These are phyloP conservation scores for Colletotrichum cuscutae DNA, from an alignment of 2,329 filamentous ascomycete genomes.

Conservation along the genomic window DNA sequence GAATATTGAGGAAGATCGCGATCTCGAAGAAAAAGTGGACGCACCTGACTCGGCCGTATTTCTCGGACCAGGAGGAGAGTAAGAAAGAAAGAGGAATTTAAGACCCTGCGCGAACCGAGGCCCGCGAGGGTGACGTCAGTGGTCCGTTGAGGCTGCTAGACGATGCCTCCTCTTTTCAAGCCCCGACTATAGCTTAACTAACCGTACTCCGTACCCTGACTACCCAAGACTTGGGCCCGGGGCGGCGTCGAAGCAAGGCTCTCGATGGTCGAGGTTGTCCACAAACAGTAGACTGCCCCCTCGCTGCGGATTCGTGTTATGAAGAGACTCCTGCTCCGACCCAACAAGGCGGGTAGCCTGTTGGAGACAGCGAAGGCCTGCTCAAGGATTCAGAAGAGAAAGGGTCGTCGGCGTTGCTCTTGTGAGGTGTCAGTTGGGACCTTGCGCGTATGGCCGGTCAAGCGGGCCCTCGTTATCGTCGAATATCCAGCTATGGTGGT, in stretches of 20 bases:
- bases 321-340: background rate
- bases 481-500: background rate
- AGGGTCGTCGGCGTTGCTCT: background rate
- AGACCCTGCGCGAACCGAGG: constrained; percentile 30
- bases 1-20: background rate
- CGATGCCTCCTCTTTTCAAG: background rate
- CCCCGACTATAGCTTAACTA: constrained; percentile 3
- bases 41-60: constrained; percentile 31
- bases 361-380: background rate
- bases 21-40: constrained; percentile 7
- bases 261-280: background rate
- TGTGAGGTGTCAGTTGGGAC: background rate
- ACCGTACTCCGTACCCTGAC: background rate
- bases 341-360: background rate
- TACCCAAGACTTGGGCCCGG: background rate
- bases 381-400: background rate
- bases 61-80: background rate
- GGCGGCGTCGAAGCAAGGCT: background rate
- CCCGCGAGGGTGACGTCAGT: constrained; percentile 29
- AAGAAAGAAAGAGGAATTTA: background rate
- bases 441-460: too few species aligned
- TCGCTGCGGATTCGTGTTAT: background rate
- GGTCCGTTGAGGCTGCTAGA: constrained; percentile 2
- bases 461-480: background rate
- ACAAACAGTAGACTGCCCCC: constrained; percentile 2